Conservation (phyloP, 192 early-diverging fungal genomes). For the Umbelopsis sp. region DNA sequence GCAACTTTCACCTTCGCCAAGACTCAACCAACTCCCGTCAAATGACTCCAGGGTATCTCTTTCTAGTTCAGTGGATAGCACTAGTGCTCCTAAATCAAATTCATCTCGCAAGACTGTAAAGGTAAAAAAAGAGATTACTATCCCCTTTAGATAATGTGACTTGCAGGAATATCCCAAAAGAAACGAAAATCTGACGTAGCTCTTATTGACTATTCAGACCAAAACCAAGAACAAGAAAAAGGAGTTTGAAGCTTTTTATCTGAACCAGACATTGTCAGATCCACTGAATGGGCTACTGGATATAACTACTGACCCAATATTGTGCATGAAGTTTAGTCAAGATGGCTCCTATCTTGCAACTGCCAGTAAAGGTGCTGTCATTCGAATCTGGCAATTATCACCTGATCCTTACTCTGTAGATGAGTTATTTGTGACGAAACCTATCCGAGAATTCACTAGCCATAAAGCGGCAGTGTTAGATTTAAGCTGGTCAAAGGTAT, state of each 20-base stretch:
- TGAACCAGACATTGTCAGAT: not conserved
- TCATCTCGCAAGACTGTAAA: slow-evolving; percentile 1
- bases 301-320: not conserved
- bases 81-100: not conserved
- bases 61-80: slow-evolving; percentile 8
- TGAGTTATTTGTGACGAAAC: slow-evolving; percentile 15
- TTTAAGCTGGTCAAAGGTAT: slow-evolving; percentile 66
- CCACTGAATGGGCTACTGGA: not conserved
- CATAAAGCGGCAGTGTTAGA: slow-evolving; percentile 31
- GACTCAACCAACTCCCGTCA: not conserved
- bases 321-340: slow-evolving; percentile 8
- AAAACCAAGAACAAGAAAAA: slow-evolving; percentile 13
- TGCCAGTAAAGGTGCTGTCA: slow-evolving; percentile 2
- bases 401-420: not conserved
- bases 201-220: not conserved
- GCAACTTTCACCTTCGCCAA: not conserved
- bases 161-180: not conserved
- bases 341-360: not conserved
- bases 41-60: slow-evolving; percentile 3
- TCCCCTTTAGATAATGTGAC: not conserved
- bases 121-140: not conserved
- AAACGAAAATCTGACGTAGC: not conserved
- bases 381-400: not conserved
- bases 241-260: slow-evolving; percentile 2
- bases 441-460: slow-evolving; percentile 16